Percentiles rank a stretch among this genome's conserved stretches.
Conservation (phyloP, 2,329 filamentous ascomycete species). For the Exophiala alcalophila region DNA sequence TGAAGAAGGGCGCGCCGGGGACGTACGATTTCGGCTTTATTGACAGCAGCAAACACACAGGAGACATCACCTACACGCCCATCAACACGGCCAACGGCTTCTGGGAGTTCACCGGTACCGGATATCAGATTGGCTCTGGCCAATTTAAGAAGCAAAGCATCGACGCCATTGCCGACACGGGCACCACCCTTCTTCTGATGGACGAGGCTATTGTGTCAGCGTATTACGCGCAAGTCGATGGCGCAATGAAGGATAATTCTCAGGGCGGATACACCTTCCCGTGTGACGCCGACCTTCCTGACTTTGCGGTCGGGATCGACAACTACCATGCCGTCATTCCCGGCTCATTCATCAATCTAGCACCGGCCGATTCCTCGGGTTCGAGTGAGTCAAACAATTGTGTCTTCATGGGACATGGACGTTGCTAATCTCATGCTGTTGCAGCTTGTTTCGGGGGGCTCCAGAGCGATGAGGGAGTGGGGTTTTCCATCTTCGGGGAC, state of each 20-base stretch:
- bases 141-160: constrained; percentile 42
- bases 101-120: constrained; percentile 60
- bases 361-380: constrained; percentile 26
- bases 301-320: constrained; percentile 53
- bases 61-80: constrained; percentile 54
- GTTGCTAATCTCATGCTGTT: no score
- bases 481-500: constrained; percentile 70
- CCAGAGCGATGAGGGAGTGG: constrained; percentile 56
- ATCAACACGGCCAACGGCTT: constrained; percentile 58
- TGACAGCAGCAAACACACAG: constrained; percentile 57
- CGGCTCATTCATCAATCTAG: constrained; percentile 53
- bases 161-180: constrained; percentile 65
- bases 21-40: constrained; percentile 60
- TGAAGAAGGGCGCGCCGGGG: constrained; percentile 54
- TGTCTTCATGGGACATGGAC: no score
- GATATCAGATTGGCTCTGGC: constrained; percentile 53
- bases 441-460: constrained; percentile 70
- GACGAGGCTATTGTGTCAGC: constrained; percentile 52
- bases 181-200: constrained; percentile 64
- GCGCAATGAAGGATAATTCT: constrained; percentile 39
- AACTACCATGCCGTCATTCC: constrained; percentile 51
- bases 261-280: constrained; percentile 41
- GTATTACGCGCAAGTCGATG: constrained; percentile 60
- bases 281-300: constrained; percentile 51
- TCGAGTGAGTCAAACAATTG: constrained; percentile 26